Base-by-base conservation (phyloP, 1,139 yeast species). In the Candida sp. region DNA sequence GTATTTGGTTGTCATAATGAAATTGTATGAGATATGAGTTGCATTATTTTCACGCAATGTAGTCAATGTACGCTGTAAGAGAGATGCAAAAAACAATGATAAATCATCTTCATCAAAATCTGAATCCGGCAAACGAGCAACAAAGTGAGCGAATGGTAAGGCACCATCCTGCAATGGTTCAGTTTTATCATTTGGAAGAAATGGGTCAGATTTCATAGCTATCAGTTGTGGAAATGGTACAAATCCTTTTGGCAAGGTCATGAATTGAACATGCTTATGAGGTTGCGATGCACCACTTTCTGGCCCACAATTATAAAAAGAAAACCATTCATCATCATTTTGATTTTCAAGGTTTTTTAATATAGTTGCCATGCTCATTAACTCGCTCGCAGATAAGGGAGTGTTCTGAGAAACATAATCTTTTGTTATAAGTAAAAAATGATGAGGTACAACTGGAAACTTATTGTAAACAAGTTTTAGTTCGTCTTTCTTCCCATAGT, bases 211-310 rank as follows among this genome's bases (percentile, higher is more conserved):
- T 5, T 67, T 63, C 9, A 60, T 58, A 22, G 81, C 73, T 36
- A 87, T 60, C 2, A 58, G 54, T 42, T 82, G 87, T 35, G 90
- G 87, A 60, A 77, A 84, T 3, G 88, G 77, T 1, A 60, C 62
- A 57, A 82, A 84, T 2, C 52, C 51, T 32, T 73, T 64, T 2
- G 97, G 95, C 37, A 87, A 66, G 32, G 81, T 75, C 75, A 93
- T 70, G 61, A 91, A 83, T 63, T 93, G 99, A 48, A 91, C 64
- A 65, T 93, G 99, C 56, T 88, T 88, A 66, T 93, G 99, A 40
- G 89, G 85, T 55, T 90, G 95, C 0, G 97, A 88, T 6, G 97
- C 96, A 1, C 98, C 99, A 51, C 95, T 83, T 54, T 82, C 75
- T 22, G 81, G 81, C 4, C 98, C 98, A 58, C 90, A 83, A 61